Evolutionary conservation across 495 filamentous ascomycete species (phyloP).

Genomic region (Hyaloscypha hepaticicola): DNA sequence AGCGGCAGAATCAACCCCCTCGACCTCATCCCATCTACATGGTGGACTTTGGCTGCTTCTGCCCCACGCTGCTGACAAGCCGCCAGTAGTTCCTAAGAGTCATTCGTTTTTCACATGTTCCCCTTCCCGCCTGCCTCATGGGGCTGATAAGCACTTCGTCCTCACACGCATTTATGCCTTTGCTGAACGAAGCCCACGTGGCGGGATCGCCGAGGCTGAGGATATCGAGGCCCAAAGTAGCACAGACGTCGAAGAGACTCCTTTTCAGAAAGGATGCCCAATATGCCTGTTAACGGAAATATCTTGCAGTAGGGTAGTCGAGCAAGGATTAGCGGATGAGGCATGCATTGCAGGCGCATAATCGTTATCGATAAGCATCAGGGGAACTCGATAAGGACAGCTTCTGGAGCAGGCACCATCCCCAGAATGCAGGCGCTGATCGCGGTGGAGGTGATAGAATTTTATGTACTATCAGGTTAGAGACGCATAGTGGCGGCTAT

Average conservation of each 20-base stretch:
- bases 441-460: background rate
- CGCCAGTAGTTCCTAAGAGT: slow-evolving; percentile 23
- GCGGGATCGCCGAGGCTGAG: background rate
- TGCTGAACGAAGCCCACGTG: background rate
- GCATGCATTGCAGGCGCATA: slow-evolving; percentile 13
- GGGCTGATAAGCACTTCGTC: slow-evolving; percentile 11
- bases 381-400: background rate
- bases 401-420: background rate
- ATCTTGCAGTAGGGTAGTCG: background rate
- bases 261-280: background rate
- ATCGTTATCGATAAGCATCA: slow-evolving; percentile 11
- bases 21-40: slow-evolving; percentile 3
- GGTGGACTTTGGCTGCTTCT: background rate
- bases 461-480: background rate
- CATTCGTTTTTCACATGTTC: slow-evolving; percentile 16
- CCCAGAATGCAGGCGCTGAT: background rate
- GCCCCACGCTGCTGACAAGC: slow-evolving; percentile 20
- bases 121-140: slow-evolving; percentile 9
- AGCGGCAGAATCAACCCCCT: background rate
- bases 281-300: background rate
- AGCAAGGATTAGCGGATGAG: slow-evolving; percentile 4
- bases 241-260: background rate
- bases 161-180: background rate
- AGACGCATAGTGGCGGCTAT: background rate
- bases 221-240: background rate